Conservation (phyloP, 1,139 yeast genomes). For the Suzukiozyma palmioleophila region DNA sequence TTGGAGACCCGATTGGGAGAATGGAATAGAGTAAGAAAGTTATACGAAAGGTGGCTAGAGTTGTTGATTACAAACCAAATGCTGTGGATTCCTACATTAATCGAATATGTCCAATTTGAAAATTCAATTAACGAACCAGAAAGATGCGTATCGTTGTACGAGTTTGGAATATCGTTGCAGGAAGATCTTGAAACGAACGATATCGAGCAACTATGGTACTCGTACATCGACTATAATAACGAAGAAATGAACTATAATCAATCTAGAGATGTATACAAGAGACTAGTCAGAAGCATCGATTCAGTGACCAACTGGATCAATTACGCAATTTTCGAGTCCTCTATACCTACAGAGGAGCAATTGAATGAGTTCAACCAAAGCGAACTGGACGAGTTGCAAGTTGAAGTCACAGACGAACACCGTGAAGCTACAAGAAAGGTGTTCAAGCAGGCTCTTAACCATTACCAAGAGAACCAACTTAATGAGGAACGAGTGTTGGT, state of each 20-base stretch:
- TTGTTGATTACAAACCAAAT: constrained; percentile 40
- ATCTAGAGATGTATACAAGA: constrained; percentile 52
- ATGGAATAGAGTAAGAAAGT: constrained; percentile 70
- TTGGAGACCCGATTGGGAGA: constrained; percentile 58
- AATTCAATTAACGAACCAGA: constrained; percentile 62
- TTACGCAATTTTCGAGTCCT: constrained; percentile 67
- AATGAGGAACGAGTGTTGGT: constrained; percentile 49
- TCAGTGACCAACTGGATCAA: constrained; percentile 56
- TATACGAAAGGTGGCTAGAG: constrained; percentile 69
- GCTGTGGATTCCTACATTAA: constrained; percentile 17
- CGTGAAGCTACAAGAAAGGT: constrained; percentile 47
- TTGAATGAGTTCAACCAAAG: constrained; percentile 32
- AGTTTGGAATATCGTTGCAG: constrained; percentile 37
- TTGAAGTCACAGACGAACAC: constrained; percentile 51
- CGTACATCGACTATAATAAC: constrained; percentile 55
- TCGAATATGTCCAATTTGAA: constrained; percentile 67
- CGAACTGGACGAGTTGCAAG: constrained; percentile 47
- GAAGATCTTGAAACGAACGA: constrained; percentile 11
- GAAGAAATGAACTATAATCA: constrained; percentile 54
- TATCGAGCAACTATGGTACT: constrained; percentile 33
- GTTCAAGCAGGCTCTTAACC: constrained; percentile 51
- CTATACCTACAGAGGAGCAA: constrained; percentile 58
- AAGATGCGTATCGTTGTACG: constrained; percentile 59
- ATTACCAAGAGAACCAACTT: constrained; percentile 33
- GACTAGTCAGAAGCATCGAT: constrained; percentile 31